Conservation (phyloP, 148 eudicot species). For the Rhododendron simsii region DNA sequence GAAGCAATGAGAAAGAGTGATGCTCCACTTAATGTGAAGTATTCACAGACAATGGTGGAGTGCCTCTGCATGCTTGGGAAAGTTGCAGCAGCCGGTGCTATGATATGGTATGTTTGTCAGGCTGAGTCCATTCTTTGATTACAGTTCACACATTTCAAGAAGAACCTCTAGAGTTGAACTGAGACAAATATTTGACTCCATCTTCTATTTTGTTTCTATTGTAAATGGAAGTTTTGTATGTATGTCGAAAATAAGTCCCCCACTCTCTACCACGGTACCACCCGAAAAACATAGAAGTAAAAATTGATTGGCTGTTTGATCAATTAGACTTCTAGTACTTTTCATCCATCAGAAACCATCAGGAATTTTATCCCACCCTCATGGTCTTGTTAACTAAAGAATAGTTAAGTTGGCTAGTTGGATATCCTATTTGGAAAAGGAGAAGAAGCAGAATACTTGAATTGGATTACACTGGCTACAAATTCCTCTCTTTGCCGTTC, state of each 20-base stretch:
- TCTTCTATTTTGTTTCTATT: neutral
- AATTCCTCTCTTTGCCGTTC: neutral
- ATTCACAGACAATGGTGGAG: constrained; percentile 89
- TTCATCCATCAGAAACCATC: neutral
- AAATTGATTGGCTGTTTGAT: neutral
- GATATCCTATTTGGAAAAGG: neutral
- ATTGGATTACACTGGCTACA: neutral
- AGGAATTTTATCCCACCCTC: neutral
- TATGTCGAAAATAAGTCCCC: neutral
- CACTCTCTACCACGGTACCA: neutral
- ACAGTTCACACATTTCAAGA: neutral
- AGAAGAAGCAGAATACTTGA: neutral
- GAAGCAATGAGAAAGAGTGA: constrained; percentile 89
- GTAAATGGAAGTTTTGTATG: neutral
- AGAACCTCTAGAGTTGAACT: neutral
- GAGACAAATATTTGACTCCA: neutral
- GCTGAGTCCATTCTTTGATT: constrained; percentile 3
- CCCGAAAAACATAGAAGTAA: neutral
- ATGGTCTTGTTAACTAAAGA: neutral
- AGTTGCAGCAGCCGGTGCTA: constrained; percentile 98
- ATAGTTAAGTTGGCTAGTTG: neutral
- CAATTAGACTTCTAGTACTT: neutral
- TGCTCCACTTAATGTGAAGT: constrained; percentile 87
- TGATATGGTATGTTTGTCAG: constrained; percentile 61
- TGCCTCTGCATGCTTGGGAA: constrained; percentile 97